Conservation (phyloP, 2,329 filamentous ascomycete genomes). For the Aspergillus neotritici region DNA sequence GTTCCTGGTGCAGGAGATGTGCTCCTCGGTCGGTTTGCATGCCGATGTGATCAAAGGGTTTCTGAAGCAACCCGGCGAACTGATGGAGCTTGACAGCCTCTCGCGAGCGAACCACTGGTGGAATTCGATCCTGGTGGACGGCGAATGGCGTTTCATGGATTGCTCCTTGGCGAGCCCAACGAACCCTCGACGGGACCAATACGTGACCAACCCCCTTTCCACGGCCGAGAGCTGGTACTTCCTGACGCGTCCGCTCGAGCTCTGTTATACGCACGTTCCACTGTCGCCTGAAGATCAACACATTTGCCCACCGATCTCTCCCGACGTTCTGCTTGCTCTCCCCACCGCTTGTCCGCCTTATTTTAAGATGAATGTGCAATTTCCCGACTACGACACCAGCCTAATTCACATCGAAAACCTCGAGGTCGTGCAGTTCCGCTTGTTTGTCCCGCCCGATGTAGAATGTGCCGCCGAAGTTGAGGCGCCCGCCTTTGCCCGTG, state of each 20-base stretch:
- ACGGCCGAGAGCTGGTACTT: slow-evolving; percentile 89
- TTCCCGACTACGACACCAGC: slow-evolving; percentile 88
- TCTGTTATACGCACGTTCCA: slow-evolving; percentile 94
- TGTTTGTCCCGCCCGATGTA: slow-evolving; percentile 81
- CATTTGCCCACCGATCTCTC: slow-evolving; percentile 78
- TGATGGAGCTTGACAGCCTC: slow-evolving; percentile 71
- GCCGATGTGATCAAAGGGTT: slow-evolving; percentile 85
- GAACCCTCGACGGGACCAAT: slow-evolving; percentile 70
- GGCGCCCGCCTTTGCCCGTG: slow-evolving; percentile 69
- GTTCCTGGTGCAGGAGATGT: slow-evolving; percentile 86
- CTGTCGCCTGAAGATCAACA: slow-evolving; percentile 85
- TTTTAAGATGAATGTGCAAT: slow-evolving; percentile 73
- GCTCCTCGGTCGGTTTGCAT: slow-evolving; percentile 76
- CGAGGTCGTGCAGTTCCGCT: slow-evolving; percentile 85
- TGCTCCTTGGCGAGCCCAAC: slow-evolving; percentile 88
- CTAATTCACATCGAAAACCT: slow-evolving; percentile 79
- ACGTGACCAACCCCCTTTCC: slow-evolving; percentile 65
- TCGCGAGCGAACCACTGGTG: slow-evolving; percentile 95
- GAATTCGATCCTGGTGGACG: slow-evolving; percentile 90
- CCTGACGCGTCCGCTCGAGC: slow-evolving; percentile 77
- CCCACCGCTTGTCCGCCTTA: slow-evolving; percentile 81
- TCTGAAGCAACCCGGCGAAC: slow-evolving; percentile 82
- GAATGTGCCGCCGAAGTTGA: slow-evolving; percentile 92
- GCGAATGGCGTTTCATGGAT: slow-evolving; percentile 95
- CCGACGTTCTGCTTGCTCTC: slow-evolving; percentile 78